Percentiles rank a stretch among this genome's conserved stretches.
Conservation (phyloP, 2,329 filamentous ascomycete species). For the Claviceps digitariae region DNA sequence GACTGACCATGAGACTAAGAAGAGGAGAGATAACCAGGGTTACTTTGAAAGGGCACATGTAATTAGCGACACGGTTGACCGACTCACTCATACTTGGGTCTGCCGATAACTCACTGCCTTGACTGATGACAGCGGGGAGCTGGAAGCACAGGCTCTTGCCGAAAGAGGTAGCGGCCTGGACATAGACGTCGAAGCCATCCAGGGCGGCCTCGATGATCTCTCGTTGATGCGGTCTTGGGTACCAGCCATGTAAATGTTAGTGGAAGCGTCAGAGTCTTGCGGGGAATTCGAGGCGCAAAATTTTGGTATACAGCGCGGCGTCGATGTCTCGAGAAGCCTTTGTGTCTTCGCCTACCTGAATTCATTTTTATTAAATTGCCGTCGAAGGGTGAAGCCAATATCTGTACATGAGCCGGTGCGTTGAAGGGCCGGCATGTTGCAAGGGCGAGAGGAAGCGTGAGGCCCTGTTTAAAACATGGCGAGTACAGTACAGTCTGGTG, state of each 20-base stretch:
- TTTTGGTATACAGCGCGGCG: neutral
- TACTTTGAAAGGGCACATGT: slow-evolving; percentile 36
- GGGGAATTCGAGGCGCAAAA: neutral
- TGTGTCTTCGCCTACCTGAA: slow-evolving; percentile 43
- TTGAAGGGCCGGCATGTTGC: slow-evolving; percentile 27
- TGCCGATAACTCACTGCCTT: slow-evolving; percentile 53
- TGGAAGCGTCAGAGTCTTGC: neutral
- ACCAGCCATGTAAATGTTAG: neutral
- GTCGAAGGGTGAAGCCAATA: slow-evolving; percentile 59
- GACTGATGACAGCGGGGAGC: slow-evolving; percentile 74
- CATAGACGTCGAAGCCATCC: slow-evolving; percentile 76
- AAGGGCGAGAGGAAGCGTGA: neutral
- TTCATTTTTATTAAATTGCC: slow-evolving; percentile 58
- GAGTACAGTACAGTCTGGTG: neutral
- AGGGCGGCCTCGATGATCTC: slow-evolving; percentile 78
- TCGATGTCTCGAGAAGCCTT: neutral
- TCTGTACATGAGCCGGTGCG: slow-evolving; percentile 42
- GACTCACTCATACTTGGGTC: neutral
- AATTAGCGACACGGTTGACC: slow-evolving; percentile 4
- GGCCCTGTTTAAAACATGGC: neutral
- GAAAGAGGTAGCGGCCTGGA: slow-evolving; percentile 83
- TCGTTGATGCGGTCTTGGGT: slow-evolving; percentile 63
- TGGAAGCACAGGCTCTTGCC: slow-evolving; percentile 93
- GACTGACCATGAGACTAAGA: slow-evolving; percentile 71
- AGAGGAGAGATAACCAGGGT: slow-evolving; percentile 85